Base-by-base conservation (phyloP, 768 basidiomycete genomes). In the Asterophora parasitica region DNA sequence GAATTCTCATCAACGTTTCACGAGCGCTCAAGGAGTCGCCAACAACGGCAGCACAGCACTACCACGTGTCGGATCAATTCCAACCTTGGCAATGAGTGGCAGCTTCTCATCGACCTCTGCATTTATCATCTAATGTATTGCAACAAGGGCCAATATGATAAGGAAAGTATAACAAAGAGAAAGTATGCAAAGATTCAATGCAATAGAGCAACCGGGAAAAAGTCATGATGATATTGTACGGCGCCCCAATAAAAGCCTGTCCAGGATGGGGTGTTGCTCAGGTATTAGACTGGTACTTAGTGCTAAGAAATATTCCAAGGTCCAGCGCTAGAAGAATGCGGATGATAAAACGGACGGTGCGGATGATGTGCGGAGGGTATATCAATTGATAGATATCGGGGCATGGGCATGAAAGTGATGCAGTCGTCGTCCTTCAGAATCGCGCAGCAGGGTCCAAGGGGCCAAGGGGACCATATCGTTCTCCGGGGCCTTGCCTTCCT, bases 361-460 rank as follows among this genome's bases (percentile, higher is more conserved):
- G 61, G 55, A 61, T 61, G 59, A 58, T 56, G 62, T 59, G 63
- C 59, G 52, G 46, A 57, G 65, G 70, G 69, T 70, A 71, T 72
- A 70, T 64, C 65, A 59, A 58, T 62, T 60, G 57, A 58, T 58
- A 60, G 62, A 71, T 59, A 65, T 64, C 50, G 48, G 55, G 49
- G n/a, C 53, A 55, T 54, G 49, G 48, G 51, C 48, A 59, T 60
- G 56, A 54, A 55, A 44, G 58, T 60, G 51, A 51, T 57, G 52
- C 41, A 50, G 41, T 48, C 39, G 48, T 51, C 33, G 48, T 42
- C 53, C n/a, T 59, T 67, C 63, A 82, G 65, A 78, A 73, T 62
- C 65, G 75, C 45, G 75, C 70, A 44, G 78, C 69, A 27, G 82
- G 82, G 63, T 81, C 82, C 48, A 84, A 63, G 36, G 82, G 82